These are phyloP conservation scores for Phaeosphaeriaceae sp. DNA, from an alignment of 2,329 filamentous ascomycete genomes.

Conservation along the genomic window DNA sequence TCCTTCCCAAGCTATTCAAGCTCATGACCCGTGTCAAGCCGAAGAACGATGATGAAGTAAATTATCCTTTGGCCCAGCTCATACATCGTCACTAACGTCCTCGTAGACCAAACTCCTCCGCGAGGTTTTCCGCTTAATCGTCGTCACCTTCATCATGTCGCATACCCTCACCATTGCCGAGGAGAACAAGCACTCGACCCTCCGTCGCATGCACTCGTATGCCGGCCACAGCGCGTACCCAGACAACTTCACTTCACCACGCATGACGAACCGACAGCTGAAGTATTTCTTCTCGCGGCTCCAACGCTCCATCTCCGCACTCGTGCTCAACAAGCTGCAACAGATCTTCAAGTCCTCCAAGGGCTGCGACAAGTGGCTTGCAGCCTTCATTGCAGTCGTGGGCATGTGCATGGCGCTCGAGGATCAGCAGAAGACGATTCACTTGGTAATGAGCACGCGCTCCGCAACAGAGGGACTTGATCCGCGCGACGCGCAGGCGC, in stretches of 20 bases:
- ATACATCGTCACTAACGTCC: neutral
- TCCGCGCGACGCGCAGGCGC: constrained; percentile 32
- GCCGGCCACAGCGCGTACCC: constrained; percentile 36
- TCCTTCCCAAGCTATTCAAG: constrained; percentile 52
- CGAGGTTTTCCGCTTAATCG: constrained; percentile 54
- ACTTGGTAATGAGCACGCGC: constrained; percentile 52
- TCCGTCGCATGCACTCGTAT: constrained; percentile 50
- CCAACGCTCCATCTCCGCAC: constrained; percentile 50
- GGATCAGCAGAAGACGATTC: constrained; percentile 55
- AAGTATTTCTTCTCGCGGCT: constrained; percentile 58
- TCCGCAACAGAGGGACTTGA: constrained; percentile 39
- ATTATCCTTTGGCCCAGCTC: neutral
- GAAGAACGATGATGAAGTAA: constrained; percentile 50
- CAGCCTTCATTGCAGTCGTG: constrained; percentile 55
- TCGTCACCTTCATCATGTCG: constrained; percentile 58
- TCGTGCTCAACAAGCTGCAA: constrained; percentile 56
- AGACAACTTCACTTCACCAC: constrained; percentile 48
- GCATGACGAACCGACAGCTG: constrained; percentile 57
- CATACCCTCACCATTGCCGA: constrained; percentile 55
- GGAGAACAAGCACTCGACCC: constrained; percentile 44
- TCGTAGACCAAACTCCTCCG: constrained; percentile 49
- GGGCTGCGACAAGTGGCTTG: constrained; percentile 55
- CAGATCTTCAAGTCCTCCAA: constrained; percentile 54
- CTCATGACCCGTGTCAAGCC: constrained; percentile 50
- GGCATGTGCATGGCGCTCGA: constrained; percentile 58